These are phyloP conservation scores for Fusarium subglutinans DNA, from an alignment of 2,329 filamentous ascomycete genomes.

Conservation along the genomic window DNA sequence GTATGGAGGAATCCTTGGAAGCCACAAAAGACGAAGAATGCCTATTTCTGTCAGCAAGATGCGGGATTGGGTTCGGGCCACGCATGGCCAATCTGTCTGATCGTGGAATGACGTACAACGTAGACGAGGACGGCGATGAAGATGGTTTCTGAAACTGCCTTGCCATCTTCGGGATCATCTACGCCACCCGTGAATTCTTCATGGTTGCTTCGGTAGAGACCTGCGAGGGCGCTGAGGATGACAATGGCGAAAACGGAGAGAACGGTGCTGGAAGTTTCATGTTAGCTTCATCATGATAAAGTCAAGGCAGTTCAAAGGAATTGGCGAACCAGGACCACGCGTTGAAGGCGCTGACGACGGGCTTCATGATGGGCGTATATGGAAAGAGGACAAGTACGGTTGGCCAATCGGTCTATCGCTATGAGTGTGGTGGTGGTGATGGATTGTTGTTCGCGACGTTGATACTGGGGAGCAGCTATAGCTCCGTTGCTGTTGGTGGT, in stretches of 20 bases:
- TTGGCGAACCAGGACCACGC: conserved; percentile 89
- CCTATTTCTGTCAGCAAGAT: conserved; percentile 58
- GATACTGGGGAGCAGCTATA: conserved; percentile 18
- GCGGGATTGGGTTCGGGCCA: background rate
- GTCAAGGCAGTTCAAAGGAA: conserved; percentile 13
- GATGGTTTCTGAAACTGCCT: conserved; percentile 82
- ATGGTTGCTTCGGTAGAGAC: conserved; percentile 81
- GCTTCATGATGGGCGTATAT: conserved; percentile 77
- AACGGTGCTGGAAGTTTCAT: conserved; percentile 68
- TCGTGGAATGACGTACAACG: conserved; percentile 67
- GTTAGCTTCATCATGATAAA: conserved; percentile 39
- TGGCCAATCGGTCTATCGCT: background rate
- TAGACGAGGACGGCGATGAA: conserved; percentile 92
- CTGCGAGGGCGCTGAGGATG: conserved; percentile 70
- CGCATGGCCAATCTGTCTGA: background rate
- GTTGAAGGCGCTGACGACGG: conserved; percentile 88
- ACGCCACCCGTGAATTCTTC: conserved; percentile 83
- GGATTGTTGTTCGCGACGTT: conserved; percentile 23
- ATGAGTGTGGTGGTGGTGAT: background rate
- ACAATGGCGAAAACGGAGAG: conserved; percentile 72
- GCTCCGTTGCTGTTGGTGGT: conserved; percentile 27
- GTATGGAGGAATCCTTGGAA: conserved; percentile 88
- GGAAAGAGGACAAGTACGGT: background rate
- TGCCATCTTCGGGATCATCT: conserved; percentile 76
- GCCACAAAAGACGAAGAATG: conserved; percentile 90